Conservation (phyloP, 495 filamentous ascomycete genomes). For the Glonium stellatum region DNA sequence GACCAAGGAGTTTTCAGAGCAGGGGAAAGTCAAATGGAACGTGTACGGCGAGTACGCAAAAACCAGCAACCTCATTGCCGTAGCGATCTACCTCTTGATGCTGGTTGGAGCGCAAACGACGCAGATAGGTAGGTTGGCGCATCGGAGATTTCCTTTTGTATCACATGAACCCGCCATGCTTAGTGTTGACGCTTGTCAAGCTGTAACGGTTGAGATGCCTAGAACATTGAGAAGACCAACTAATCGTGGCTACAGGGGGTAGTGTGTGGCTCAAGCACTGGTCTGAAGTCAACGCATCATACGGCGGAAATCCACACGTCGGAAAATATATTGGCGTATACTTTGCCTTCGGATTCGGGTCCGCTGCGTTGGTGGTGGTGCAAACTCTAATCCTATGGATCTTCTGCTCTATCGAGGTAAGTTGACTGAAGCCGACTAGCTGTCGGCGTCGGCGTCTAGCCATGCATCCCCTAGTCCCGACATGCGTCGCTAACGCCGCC, state of each 20-base stretch:
- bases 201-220: not conserved
- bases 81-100: constrained; percentile 69
- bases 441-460: not conserved
- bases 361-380: constrained; percentile 73
- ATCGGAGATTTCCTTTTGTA: not conserved
- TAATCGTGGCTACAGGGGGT: constrained; percentile 43
- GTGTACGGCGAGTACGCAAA: constrained; percentile 64
- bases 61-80: constrained; percentile 81
- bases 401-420: constrained; percentile 94
- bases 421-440: constrained; percentile 35
- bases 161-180: not conserved
- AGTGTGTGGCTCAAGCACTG: constrained; percentile 92
- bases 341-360: constrained; percentile 87
- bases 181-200: too few relatives aligned
- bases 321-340: constrained; percentile 93
- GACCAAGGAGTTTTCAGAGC: constrained; percentile 76
- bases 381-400: constrained; percentile 98
- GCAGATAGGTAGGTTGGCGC: constrained; percentile 48
- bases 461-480: not conserved
- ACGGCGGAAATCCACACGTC: constrained; percentile 61
- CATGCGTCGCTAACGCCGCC: constrained; percentile 10
- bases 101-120: constrained; percentile 74
- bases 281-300: constrained; percentile 68
- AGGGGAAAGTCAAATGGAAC: constrained; percentile 96
- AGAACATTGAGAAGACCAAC: not conserved